These are phyloP conservation scores for Coniochaeta hoffmannii DNA, from an alignment of 2,329 filamentous ascomycete genomes.

Conservation along the genomic window DNA sequence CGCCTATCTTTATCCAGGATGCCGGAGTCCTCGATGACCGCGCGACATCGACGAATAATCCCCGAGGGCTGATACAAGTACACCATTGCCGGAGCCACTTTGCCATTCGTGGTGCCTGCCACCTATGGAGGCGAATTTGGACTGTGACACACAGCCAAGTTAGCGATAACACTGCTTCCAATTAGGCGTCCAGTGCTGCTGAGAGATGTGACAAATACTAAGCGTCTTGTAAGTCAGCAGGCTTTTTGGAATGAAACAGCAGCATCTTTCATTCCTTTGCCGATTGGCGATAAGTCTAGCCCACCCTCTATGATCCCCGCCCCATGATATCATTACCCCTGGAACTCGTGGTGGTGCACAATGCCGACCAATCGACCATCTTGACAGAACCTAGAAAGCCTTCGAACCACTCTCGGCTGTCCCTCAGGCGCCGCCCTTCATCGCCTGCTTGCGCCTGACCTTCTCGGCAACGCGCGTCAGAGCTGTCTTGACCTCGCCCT, in stretches of 20 bases:
- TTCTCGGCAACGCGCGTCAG: slow-evolving; percentile 51
- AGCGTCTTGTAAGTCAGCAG: no score
- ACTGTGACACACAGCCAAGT: no score
- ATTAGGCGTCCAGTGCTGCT: no score
- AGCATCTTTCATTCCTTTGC: background rate
- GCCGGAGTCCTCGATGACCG: background rate
- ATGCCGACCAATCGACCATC: no score
- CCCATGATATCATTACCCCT: background rate
- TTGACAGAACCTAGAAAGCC: no score
- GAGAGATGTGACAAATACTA: no score
- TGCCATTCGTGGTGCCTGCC: no score
- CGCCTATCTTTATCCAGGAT: background rate
- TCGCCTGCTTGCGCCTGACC: slow-evolving; percentile 51
- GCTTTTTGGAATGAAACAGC: no score
- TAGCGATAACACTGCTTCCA: no score
- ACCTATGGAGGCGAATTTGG: no score
- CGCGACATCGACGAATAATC: background rate
- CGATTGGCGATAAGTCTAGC: background rate
- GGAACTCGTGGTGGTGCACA: background rate
- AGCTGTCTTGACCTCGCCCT: slow-evolving; percentile 76
- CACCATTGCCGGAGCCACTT: no score
- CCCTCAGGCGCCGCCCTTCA: slow-evolving; percentile 37
- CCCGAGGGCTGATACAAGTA: background rate
- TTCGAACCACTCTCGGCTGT: no score
- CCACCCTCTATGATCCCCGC: background rate